Evolutionary conservation across 257 asterid species (phyloP).

Genomic region (Coffea canephora): DNA sequence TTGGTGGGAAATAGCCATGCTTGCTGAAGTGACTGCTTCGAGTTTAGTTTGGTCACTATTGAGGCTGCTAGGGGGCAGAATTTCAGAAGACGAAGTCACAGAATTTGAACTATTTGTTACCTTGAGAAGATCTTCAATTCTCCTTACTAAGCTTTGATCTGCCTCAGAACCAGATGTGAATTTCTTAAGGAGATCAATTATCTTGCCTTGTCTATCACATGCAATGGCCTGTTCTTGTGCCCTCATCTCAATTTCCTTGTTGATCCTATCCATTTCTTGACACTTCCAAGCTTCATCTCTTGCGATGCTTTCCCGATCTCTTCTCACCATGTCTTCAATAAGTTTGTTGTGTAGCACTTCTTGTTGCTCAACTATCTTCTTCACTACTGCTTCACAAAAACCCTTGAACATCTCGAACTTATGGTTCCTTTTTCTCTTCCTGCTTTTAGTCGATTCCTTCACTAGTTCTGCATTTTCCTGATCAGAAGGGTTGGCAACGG

Average conservation of each 20-base stretch:
- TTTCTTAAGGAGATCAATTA: conserved; percentile 50
- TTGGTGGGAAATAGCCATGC: conserved; percentile 10
- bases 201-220: conserved; percentile 45
- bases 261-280: conserved; percentile 42
- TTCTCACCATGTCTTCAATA: conserved; percentile 43
- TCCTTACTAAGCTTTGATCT: conserved; percentile 19
- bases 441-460: conserved; percentile 15
- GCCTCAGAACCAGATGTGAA: conserved; percentile 24
- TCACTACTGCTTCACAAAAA: conserved; percentile 47
- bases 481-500: conserved; percentile 7
- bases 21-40: conserved; percentile 11
- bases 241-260: conserved; percentile 42
- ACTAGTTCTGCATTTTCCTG: conserved; percentile 26
- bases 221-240: conserved; percentile 48
- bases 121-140: conserved; percentile 24
- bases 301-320: conserved; percentile 49
- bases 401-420: conserved; percentile 51
- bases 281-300: conserved; percentile 65
- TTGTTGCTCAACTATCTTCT: conserved; percentile 56
- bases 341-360: conserved; percentile 63
- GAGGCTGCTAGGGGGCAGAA: background rate
- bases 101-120: conserved; percentile 11
- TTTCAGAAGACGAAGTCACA: conserved; percentile 11
- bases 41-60: background rate
- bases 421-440: conserved; percentile 46